Conservation (phyloP, 2,329 filamentous ascomycete species). For the Grosmannia serpens region DNA sequence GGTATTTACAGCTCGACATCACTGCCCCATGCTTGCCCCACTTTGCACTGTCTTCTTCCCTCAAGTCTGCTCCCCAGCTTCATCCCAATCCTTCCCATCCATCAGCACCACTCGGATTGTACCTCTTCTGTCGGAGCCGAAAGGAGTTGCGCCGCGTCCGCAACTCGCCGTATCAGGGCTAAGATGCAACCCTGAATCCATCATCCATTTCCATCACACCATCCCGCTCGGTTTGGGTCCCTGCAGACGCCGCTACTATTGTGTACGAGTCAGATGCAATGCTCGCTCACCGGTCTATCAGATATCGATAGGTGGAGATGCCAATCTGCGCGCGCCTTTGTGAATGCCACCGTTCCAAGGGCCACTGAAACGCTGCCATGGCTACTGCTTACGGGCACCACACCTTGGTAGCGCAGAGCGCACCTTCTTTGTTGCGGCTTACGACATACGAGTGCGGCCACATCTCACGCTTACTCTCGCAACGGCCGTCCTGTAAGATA, state of each 20-base stretch:
- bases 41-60: not conserved
- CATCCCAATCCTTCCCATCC: not conserved
- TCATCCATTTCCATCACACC: not conserved
- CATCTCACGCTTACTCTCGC: too few species aligned
- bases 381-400: too few species aligned
- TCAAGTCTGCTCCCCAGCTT: not conserved
- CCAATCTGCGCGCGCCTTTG: not conserved
- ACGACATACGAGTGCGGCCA: too few species aligned
- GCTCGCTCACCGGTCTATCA: not conserved
- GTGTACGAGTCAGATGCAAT: too few species aligned
- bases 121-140: not conserved
- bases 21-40: not conserved
- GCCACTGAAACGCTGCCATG: too few species aligned
- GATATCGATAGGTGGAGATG: not conserved
- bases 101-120: not conserved
- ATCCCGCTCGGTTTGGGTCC: not conserved
- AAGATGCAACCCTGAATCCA: not conserved
- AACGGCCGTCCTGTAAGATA: too few species aligned
- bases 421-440: too few species aligned
- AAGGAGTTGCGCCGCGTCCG: not conserved
- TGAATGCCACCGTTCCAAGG: too few species aligned
- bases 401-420: too few species aligned
- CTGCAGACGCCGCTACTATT: not conserved
- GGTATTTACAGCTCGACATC: conserved; percentile 7
- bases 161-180: not conserved